A percentile compares a stretch with the other conserved stretches of the same genome.
Conservation (phyloP, 2,329 filamentous ascomycete genomes). For the Ophiostoma novo-ulmi region DNA sequence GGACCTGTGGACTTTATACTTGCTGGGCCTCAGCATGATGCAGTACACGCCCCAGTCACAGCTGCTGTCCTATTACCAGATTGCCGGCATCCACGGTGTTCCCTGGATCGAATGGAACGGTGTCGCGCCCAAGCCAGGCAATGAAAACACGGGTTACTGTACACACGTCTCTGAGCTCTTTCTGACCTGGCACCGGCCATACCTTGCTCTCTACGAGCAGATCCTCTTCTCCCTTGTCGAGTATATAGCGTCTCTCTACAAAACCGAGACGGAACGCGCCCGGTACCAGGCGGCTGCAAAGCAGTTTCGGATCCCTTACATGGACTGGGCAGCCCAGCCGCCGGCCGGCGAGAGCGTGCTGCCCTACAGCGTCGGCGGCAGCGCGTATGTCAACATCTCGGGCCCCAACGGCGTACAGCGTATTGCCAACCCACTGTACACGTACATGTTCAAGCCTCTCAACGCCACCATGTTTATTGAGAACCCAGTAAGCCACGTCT, state of each 20-base stretch:
- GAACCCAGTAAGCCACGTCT: conserved; percentile 47
- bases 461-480: conserved; percentile 54
- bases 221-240: conserved; percentile 36
- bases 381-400: conserved; percentile 43
- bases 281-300: conserved; percentile 49
- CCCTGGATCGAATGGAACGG: conserved; percentile 56
- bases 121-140: conserved; percentile 47
- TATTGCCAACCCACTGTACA: conserved; percentile 59
- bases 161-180: conserved; percentile 69
- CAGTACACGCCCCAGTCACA: conserved; percentile 59
- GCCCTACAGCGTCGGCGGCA: conserved; percentile 45
- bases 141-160: conserved; percentile 64
- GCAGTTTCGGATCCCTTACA: conserved; percentile 53
- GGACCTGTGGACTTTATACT: conserved; percentile 70
- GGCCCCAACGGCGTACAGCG: conserved; percentile 52
- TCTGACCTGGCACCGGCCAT: conserved; percentile 78
- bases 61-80: conserved; percentile 69
- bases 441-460: conserved; percentile 56
- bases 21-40: conserved; percentile 69
- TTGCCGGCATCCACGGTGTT: conserved; percentile 75
- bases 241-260: conserved; percentile 46
- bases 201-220: conserved; percentile 59
- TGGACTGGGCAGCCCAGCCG: conserved; percentile 53
- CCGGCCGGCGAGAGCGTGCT: conserved; percentile 45
- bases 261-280: conserved; percentile 38